Conservation (phyloP, 1,284 basidiomycete genomes). For the Macrocybe sp. region DNA sequence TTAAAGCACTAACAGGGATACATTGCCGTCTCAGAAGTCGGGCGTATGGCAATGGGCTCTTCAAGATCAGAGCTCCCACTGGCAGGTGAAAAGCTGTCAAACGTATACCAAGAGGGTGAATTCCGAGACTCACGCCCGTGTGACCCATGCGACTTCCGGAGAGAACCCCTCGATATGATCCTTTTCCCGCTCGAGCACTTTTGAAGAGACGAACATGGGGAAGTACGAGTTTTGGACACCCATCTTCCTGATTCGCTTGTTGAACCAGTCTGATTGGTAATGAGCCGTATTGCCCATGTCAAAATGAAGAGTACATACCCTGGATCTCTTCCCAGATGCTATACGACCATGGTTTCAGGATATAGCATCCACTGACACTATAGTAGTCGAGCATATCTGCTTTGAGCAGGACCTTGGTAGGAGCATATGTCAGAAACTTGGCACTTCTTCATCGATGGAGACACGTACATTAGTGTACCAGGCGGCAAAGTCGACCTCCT, state of each 20-base stretch:
- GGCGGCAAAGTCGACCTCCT: slow-evolving; percentile 88
- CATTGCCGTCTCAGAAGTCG: slow-evolving; percentile 98
- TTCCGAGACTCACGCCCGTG: slow-evolving; percentile 61
- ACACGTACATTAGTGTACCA: slow-evolving; percentile 91
- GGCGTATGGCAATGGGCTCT: slow-evolving; percentile 96
- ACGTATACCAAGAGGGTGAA: too few species aligned
- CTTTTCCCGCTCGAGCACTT: slow-evolving; percentile 95
- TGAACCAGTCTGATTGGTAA: slow-evolving; percentile 79
- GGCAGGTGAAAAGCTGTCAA: slow-evolving; percentile 27
- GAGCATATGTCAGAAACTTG: slow-evolving; percentile 3
- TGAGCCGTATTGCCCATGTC: neutral
- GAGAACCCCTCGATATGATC: slow-evolving; percentile 99
- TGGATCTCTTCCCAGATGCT: slow-evolving; percentile 97
- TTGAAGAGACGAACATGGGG: slow-evolving; percentile 96
- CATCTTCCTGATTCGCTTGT: slow-evolving; percentile 87
- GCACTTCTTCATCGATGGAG: neutral
- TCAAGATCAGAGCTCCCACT: slow-evolving; percentile 93
- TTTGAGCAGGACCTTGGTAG: slow-evolving; percentile 84
- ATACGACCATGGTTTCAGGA: slow-evolving; percentile 97
- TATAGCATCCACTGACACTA: slow-evolving; percentile 97
- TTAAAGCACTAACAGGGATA: slow-evolving; percentile 73
- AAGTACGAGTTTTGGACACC: slow-evolving; percentile 98
- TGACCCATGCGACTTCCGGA: slow-evolving; percentile 99
- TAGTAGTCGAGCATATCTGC: slow-evolving; percentile 99
- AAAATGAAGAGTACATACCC: slow-evolving; percentile 38